Conservation (phyloP, 129 eudicot genomes). For the Lactuca saligna region DNA sequence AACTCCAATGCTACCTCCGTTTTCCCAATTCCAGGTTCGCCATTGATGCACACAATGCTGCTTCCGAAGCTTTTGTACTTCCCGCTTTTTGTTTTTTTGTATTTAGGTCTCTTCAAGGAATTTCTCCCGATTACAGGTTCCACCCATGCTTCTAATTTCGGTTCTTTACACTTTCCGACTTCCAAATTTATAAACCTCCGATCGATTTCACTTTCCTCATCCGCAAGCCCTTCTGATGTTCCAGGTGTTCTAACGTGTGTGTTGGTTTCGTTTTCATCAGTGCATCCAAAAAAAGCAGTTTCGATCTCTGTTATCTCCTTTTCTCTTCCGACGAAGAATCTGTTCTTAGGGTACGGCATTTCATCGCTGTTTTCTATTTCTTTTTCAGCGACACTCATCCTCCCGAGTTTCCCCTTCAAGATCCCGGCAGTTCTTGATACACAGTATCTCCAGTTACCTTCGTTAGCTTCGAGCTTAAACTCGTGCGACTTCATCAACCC, state of each 20-base stretch:
- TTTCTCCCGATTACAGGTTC: slow-evolving; percentile 62
- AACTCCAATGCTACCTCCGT: slow-evolving; percentile 88
- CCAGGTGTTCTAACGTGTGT: slow-evolving; percentile 39
- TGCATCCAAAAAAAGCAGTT: slow-evolving; percentile 56
- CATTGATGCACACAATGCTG: slow-evolving; percentile 71
- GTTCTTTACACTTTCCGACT: slow-evolving; percentile 72
- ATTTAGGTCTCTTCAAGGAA: slow-evolving; percentile 56
- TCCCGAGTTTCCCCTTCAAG: slow-evolving; percentile 69
- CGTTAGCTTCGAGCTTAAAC: slow-evolving; percentile 56
- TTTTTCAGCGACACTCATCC: slow-evolving; percentile 69
- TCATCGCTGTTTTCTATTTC: slow-evolving; percentile 51
- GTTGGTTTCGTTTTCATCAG: slow-evolving; percentile 46
- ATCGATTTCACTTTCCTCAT: slow-evolving; percentile 65
- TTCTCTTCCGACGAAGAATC: slow-evolving; percentile 70
- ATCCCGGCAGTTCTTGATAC: slow-evolving; percentile 63
- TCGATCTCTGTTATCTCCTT: slow-evolving; percentile 78
- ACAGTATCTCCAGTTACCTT: slow-evolving; percentile 78
- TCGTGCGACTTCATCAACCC: slow-evolving; percentile 64
- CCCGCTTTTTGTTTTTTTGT: slow-evolving; percentile 71
- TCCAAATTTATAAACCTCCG: slow-evolving; percentile 58
- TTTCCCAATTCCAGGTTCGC: slow-evolving; percentile 78
- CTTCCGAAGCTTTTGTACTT: slow-evolving; percentile 56
- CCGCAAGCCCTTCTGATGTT: slow-evolving; percentile 70
- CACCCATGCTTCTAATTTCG: slow-evolving; percentile 64
- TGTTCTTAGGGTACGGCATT: slow-evolving; percentile 61